Evolutionary conservation across 768 basidiomycete species (phyloP).

Genomic region (Jaapia argillacea): DNA sequence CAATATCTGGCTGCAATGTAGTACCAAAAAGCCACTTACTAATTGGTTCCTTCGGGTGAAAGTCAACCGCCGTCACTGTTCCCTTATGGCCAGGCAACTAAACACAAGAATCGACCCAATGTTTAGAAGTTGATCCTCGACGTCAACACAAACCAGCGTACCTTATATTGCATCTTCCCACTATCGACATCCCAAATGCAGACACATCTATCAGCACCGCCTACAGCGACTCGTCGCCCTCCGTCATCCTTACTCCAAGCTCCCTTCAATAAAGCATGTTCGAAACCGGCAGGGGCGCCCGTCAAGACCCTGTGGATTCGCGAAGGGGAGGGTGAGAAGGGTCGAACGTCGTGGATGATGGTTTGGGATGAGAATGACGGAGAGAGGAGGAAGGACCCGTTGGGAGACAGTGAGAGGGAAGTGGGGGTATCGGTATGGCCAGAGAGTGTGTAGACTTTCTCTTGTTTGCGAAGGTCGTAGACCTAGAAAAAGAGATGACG

Average conservation of each 20-base stretch:
- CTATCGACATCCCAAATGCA: conserved; percentile 84
- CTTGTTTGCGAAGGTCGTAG: conserved; percentile 81
- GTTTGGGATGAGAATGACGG: conserved; percentile 86
- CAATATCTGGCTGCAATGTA: conserved; percentile 1
- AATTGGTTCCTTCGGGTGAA: conserved; percentile 94
- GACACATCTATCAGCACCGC: conserved; percentile 83
- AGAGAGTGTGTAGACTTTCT: conserved; percentile 67
- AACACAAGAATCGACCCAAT: not conserved
- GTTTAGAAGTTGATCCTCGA: not conserved
- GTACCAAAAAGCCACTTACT: conserved; percentile 38
- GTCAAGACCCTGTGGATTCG: conserved; percentile 69
- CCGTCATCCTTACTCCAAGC: conserved; percentile 86
- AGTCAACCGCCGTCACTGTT: conserved; percentile 91
- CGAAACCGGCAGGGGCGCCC: conserved; percentile 93
- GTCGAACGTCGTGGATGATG: conserved; percentile 86
- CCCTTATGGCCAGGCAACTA: conserved; percentile 95
- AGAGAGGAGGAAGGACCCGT: conserved; percentile 79
- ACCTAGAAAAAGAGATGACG: conserved; percentile 36
- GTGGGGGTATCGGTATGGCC: conserved; percentile 93
- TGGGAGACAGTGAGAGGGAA: conserved; percentile 86
- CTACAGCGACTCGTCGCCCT: conserved; percentile 76
- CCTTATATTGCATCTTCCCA: conserved; percentile 70
- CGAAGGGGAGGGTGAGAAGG: conserved; percentile 81
- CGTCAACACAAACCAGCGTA: conserved; percentile 21
- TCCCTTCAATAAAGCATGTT: conserved; percentile 72